Percentiles rank a stretch among this genome's conserved stretches.
Evolutionary conservation across 345 rosid species (phyloP).

Genomic region (Lagerstroemia speciosa): DNA sequence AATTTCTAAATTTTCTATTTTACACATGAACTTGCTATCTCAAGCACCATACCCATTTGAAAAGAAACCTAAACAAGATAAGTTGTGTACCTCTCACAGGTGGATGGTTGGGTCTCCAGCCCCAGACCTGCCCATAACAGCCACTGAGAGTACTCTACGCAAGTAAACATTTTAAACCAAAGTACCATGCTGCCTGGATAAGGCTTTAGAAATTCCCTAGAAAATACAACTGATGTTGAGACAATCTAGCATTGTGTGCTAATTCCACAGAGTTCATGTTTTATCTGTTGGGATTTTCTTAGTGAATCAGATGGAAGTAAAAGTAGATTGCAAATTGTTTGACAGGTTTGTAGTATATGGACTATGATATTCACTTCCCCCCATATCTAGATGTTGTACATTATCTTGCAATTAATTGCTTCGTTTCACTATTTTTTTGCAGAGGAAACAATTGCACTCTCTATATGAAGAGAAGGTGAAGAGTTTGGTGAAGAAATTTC

Average conservation of each 20-base stretch:
- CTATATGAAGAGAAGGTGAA: conserved; percentile 62
- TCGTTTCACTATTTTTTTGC: conserved; percentile 20
- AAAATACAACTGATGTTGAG: neutral
- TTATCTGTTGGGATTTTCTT: neutral
- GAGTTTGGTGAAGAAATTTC: conserved; percentile 64
- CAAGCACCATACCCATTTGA: neutral
- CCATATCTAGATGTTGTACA: neutral
- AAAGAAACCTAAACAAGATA: neutral
- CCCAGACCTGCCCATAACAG: neutral
- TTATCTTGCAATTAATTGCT: neutral
- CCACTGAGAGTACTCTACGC: neutral
- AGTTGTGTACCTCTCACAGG: neutral
- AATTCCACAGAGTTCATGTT: neutral
- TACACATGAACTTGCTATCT: neutral
- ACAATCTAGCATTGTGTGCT: neutral
- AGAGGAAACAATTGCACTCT: conserved; percentile 58
- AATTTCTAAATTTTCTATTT: too few species aligned
- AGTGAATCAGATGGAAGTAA: neutral
- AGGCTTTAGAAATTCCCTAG: too few species aligned
- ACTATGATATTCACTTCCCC: neutral
- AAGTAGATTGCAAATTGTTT: neutral
- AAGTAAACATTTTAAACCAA: neutral
- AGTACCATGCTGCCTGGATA: too few species aligned
- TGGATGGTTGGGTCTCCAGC: too few species aligned
- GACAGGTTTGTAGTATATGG: neutral